A percentile compares a stretch with the other conserved stretches of the same genome.
Conservation (phyloP, 139 green algal genomes). For the Parachlorella kessleri region DNA sequence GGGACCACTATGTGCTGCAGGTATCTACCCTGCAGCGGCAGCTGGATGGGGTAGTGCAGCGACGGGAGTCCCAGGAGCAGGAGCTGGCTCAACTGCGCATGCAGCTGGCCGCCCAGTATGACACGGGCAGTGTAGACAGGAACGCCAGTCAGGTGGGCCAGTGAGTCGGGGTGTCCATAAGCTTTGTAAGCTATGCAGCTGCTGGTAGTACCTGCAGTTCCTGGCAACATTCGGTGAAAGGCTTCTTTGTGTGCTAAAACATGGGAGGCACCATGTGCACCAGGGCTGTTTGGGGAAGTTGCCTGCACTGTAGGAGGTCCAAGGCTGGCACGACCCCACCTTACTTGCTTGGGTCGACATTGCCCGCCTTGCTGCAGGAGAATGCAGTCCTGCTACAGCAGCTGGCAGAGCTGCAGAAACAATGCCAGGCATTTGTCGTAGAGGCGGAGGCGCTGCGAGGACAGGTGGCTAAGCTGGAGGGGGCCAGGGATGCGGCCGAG, state of each 20-base stretch:
- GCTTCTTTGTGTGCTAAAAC: neutral
- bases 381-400: constrained; percentile 55
- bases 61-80: constrained; percentile 49
- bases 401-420: constrained; percentile 43
- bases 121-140: too few relatives aligned
- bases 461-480: neutral
- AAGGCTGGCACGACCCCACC: too few relatives aligned
- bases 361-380: too few relatives aligned
- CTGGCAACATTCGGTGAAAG: neutral
- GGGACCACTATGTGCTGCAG: too few relatives aligned
- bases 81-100: constrained; percentile 33
- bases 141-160: too few relatives aligned
- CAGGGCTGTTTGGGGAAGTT: too few relatives aligned
- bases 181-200: too few relatives aligned
- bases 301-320: too few relatives aligned
- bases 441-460: constrained; percentile 34
- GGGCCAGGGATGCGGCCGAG: neutral
- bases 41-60: constrained; percentile 42
- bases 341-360: too few relatives aligned
- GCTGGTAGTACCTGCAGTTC: too few relatives aligned
- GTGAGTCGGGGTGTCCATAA: too few relatives aligned
- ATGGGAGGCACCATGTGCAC: neutral
- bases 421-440: constrained; percentile 18
- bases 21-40: constrained; percentile 46
- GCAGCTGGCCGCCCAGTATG: constrained; percentile 18